phyloP scores from a whole-genome alignment of 495 filamentous ascomycete species.

The Neurospora hispaniola region DNA sequence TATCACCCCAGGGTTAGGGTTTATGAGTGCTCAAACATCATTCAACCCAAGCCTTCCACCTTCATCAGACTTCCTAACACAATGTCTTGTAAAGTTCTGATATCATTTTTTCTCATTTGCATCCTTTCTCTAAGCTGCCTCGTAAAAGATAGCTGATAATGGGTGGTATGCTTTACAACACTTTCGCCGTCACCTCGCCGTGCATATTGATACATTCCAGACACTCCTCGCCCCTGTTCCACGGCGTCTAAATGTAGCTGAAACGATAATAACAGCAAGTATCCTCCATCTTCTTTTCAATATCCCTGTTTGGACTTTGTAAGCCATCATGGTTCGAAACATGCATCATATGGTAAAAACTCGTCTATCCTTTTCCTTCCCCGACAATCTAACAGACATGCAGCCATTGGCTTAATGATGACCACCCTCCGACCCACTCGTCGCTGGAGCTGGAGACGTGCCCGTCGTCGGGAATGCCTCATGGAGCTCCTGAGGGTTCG shows the following conservation, averaged over 20 bases:
- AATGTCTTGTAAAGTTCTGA: not conserved
- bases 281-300: not conserved
- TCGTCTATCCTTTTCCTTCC: not conserved
- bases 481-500: conserved; percentile 31
- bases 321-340: not conserved
- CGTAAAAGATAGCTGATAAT: not conserved
- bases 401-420: not conserved
- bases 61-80: not conserved
- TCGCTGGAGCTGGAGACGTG: not conserved
- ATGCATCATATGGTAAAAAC: not conserved
- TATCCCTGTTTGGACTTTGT: not conserved
- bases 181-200: not conserved
- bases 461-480: not conserved
- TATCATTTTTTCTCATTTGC: not conserved
- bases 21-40: not conserved
- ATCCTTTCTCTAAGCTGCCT: not conserved
- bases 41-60: not conserved
- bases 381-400: not conserved
- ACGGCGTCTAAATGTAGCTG: not conserved
- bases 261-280: not conserved
- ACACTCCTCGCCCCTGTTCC: not conserved
- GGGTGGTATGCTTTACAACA: not conserved
- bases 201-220: not conserved
- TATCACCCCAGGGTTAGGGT: not conserved
- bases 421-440: not conserved